Conservation (phyloP, 352 stramenopile genomes). For the Pythium plurisporium region DNA sequence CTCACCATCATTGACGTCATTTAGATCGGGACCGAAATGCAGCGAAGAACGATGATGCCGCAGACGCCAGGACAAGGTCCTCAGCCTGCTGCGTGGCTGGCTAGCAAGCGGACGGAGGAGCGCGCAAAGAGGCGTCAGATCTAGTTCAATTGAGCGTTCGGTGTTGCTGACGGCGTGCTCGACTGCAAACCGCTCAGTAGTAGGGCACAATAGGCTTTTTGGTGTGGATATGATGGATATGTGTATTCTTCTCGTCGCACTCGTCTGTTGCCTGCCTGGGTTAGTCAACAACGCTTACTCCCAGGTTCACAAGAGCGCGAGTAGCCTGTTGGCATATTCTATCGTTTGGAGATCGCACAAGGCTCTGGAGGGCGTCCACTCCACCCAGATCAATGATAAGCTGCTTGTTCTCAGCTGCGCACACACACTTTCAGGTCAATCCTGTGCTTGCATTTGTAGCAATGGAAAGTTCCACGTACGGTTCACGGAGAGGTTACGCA, state of each 20-base stretch:
- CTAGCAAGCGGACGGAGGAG: constrained; percentile 81
- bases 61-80: constrained; percentile 45
- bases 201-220: not conserved
- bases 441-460: not conserved
- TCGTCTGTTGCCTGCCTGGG: not conserved
- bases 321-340: constrained; percentile 88
- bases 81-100: constrained; percentile 68
- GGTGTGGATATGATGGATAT: not conserved
- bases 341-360: constrained; percentile 79
- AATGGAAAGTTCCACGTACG: constrained; percentile 37
- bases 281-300: constrained; percentile 76
- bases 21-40: constrained; percentile 86
- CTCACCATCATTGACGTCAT: not conserved
- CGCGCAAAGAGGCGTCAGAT: constrained; percentile 74
- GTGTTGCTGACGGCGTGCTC: too few relatives aligned
- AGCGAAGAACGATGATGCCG: constrained; percentile 84
- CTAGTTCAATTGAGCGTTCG: too few relatives aligned
- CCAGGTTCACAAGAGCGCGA: constrained; percentile 85
- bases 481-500: constrained; percentile 93
- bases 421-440: not conserved
- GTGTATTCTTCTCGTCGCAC: not conserved
- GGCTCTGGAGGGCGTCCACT: constrained; percentile 72
- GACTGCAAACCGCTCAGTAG: too few relatives aligned
- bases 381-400: constrained; percentile 80
- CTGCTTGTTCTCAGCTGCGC: constrained; percentile 84